Evolutionary conservation across 2,329 filamentous ascomycete species (phyloP).

Genomic region (Neospermospora avenae): DNA sequence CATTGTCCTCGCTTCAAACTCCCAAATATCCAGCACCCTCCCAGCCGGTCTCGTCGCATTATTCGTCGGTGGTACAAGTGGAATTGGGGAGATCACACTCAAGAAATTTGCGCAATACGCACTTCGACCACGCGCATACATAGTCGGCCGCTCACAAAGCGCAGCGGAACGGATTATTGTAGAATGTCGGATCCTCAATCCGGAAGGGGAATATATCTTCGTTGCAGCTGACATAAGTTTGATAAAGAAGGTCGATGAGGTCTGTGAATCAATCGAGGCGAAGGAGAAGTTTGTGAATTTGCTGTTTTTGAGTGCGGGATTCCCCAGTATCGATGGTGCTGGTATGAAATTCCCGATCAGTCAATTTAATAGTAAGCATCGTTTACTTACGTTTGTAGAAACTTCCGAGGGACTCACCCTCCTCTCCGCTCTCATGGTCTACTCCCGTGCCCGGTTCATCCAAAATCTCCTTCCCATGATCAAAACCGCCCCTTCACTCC

Average conservation of each 20-base stretch:
- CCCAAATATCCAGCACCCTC: constrained; percentile 33
- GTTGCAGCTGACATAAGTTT: constrained; percentile 47
- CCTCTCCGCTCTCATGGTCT: constrained; percentile 48
- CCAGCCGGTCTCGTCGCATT: constrained; percentile 42
- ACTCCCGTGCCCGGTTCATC: constrained; percentile 54
- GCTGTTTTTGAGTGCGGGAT: constrained; percentile 44
- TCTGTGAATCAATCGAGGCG: constrained; percentile 42
- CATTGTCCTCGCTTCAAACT: constrained; percentile 38
- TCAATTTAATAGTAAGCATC: too few relatives aligned
- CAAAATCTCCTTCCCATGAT: constrained; percentile 55
- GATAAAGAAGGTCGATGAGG: constrained; percentile 46
- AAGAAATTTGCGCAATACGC: constrained; percentile 43
- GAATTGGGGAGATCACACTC: constrained; percentile 48
- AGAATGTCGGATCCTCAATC: constrained; percentile 43
- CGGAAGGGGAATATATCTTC: constrained; percentile 44
- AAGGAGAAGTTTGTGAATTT: constrained; percentile 45
- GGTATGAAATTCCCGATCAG: constrained; percentile 11
- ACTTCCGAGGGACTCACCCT: constrained; percentile 53
- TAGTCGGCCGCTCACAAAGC: constrained; percentile 45
- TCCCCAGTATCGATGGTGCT: constrained; percentile 27
- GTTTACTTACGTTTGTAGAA: constrained; percentile 35
- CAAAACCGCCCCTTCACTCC: constrained; percentile 38
- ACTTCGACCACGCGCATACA: constrained; percentile 44
- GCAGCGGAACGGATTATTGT: constrained; percentile 35
- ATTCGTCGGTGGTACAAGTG: constrained; percentile 51